These are phyloP conservation scores for Thraustotheca clavata DNA, from an alignment of 352 stramenopile genomes.

Conservation along the genomic window DNA sequence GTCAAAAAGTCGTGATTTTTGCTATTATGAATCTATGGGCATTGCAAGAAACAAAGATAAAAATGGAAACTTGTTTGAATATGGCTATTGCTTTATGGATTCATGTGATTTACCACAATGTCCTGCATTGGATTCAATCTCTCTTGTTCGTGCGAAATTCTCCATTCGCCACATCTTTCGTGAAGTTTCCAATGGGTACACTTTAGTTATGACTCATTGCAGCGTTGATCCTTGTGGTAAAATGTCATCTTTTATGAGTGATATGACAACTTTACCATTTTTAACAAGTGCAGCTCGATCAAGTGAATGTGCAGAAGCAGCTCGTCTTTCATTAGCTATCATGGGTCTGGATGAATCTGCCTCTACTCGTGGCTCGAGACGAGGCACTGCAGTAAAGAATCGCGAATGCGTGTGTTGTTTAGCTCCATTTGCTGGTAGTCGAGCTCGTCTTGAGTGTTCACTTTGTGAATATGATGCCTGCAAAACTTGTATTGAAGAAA, in stretches of 20 bases:
- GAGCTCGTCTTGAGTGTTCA: background rate
- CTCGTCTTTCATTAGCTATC: background rate
- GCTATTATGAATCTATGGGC: constrained; percentile 21
- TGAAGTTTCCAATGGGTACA: constrained; percentile 6
- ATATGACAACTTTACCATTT: constrained; percentile 1
- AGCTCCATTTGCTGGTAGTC: background rate
- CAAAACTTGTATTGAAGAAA: background rate
- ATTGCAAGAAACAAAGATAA: constrained; percentile 3
- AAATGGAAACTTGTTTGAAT: background rate
- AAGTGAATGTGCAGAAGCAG: background rate
- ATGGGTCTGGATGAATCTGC: background rate
- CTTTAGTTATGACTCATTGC: constrained; percentile 18
- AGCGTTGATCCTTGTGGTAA: constrained; percentile 5
- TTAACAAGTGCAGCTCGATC: background rate
- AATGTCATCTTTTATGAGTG: constrained; percentile 1
- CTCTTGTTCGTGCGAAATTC: constrained; percentile 16
- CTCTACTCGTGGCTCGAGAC: background rate
- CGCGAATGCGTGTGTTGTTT: constrained; percentile 1
- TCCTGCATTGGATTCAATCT: constrained; percentile 12
- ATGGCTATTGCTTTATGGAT: constrained; percentile 22
- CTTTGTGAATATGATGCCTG: constrained; percentile 1
- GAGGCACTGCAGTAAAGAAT: background rate
- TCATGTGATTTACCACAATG: constrained; percentile 12
- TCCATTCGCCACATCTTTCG: constrained; percentile 19
- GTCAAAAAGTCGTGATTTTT: constrained; percentile 11